These are phyloP conservation scores for Hagleromyces aurorensis DNA, from an alignment of 805 yeast species.

Conservation along the genomic window DNA sequence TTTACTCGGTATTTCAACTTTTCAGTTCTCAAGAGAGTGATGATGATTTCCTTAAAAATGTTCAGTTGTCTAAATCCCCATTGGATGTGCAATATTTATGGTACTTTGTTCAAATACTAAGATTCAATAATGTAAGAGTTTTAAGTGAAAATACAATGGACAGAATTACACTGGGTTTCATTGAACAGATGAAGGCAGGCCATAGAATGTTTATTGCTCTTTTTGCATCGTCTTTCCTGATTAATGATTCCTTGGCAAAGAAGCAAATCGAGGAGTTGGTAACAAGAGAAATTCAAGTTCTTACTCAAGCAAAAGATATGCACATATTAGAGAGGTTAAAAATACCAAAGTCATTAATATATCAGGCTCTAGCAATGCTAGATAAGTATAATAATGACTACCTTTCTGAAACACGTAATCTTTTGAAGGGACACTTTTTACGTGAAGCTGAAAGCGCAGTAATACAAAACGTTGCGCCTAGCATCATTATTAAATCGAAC, in stretches of 20 bases:
- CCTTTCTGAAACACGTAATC: conserved; percentile 52
- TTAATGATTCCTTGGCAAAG: conserved; percentile 39
- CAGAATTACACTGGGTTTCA: conserved; percentile 35
- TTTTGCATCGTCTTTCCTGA: conserved; percentile 52
- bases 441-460: conserved; percentile 57
- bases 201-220: conserved; percentile 52
- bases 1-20: conserved; percentile 12
- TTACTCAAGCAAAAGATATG: conserved; percentile 7
- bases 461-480: conserved; percentile 61
- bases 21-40: conserved; percentile 12
- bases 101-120: conserved; percentile 42
- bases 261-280: conserved; percentile 32
- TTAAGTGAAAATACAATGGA: conserved; percentile 31
- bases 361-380: conserved; percentile 53
- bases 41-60: conserved; percentile 11
- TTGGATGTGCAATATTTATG: conserved; percentile 41
- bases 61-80: conserved; percentile 4
- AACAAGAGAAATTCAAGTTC: conserved; percentile 18
- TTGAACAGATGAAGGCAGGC: conserved; percentile 41
- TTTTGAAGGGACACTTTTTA: conserved; percentile 52
- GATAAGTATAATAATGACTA: conserved; percentile 43
- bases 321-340: conserved; percentile 34
- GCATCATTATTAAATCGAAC: conserved; percentile 35
- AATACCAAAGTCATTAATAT: conserved; percentile 42
- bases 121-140: conserved; percentile 24